Conservation (phyloP, 2,329 filamentous ascomycete species). For the Calonectria pseudoreteaudii region DNA sequence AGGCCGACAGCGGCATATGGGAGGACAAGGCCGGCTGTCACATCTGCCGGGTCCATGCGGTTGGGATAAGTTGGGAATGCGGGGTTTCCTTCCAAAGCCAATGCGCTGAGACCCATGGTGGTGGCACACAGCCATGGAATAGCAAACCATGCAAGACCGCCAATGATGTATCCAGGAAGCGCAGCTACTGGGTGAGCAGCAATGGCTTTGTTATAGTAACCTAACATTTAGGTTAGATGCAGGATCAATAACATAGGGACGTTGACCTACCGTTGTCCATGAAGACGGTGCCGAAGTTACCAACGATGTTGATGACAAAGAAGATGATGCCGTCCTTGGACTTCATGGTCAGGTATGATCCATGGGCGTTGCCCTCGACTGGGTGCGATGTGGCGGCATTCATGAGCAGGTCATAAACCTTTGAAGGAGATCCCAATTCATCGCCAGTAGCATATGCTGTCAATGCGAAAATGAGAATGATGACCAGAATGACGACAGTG, state of each 20-base stretch:
- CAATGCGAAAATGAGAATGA: neutral
- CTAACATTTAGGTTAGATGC: neutral
- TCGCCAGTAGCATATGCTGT: neutral
- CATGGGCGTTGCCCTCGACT: conserved; percentile 79
- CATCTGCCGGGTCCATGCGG: conserved; percentile 1
- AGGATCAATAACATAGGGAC: rapidly evolving
- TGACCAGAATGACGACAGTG: neutral
- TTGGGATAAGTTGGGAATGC: neutral
- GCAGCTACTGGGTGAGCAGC: neutral
- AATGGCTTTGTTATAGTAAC: neutral
- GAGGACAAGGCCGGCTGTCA: neutral
- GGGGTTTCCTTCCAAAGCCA: neutral
- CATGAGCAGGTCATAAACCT: neutral
- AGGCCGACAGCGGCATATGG: neutral
- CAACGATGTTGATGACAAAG: conserved; percentile 88
- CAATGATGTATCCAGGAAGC: neutral
- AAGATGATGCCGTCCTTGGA: conserved; percentile 80
- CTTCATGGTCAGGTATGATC: conserved; percentile 88
- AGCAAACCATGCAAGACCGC: neutral
- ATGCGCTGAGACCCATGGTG: neutral
- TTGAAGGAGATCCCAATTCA: neutral
- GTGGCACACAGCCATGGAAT: neutral
- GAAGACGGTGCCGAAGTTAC: conserved; percentile 87
- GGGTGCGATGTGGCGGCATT: neutral
- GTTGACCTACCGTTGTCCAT: conserved; percentile 76